Evolutionary conservation across 495 filamentous ascomycete genomes (phyloP).

Genomic region (Parachaetomium inaequale): DNA sequence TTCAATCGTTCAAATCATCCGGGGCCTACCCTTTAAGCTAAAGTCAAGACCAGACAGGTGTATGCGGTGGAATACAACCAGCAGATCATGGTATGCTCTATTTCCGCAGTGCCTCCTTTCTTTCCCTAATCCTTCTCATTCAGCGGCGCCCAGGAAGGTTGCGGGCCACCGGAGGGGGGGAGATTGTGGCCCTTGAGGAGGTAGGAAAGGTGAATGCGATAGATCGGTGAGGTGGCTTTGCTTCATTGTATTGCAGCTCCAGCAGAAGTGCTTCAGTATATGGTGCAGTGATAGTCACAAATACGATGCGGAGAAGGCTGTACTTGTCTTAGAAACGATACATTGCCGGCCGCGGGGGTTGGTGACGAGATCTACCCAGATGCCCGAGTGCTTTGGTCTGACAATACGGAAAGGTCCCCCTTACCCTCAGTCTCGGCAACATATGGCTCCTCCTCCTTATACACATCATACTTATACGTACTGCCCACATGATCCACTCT

Average conservation of each 20-base stretch:
- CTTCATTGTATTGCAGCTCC: too few relatives aligned
- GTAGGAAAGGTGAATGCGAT: too few relatives aligned
- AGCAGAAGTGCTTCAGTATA: too few relatives aligned
- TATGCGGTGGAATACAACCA: not conserved
- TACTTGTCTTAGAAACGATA: too few relatives aligned
- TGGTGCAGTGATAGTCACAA: too few relatives aligned
- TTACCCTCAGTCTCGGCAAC: too few relatives aligned
- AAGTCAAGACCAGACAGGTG: not conserved
- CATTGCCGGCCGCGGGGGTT: too few relatives aligned
- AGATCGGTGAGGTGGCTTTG: too few relatives aligned
- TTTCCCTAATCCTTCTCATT: not conserved
- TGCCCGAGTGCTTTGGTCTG: too few relatives aligned
- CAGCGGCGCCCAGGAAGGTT: not conserved
- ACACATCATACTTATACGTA: constrained; percentile 56
- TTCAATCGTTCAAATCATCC: not conserved
- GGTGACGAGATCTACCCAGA: too few relatives aligned
- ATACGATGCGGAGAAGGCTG: too few relatives aligned
- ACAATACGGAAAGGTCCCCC: too few relatives aligned
- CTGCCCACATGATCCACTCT: constrained; percentile 53
- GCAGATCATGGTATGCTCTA: constrained; percentile 1
- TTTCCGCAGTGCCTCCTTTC: not conserved
- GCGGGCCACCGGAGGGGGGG: not conserved
- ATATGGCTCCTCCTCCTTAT: constrained; percentile 48
- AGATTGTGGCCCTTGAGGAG: not conserved
- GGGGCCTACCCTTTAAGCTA: not conserved